Evolutionary conservation across 2,329 filamentous ascomycete genomes (phyloP).

Genomic region (Eutypella sp.): DNA sequence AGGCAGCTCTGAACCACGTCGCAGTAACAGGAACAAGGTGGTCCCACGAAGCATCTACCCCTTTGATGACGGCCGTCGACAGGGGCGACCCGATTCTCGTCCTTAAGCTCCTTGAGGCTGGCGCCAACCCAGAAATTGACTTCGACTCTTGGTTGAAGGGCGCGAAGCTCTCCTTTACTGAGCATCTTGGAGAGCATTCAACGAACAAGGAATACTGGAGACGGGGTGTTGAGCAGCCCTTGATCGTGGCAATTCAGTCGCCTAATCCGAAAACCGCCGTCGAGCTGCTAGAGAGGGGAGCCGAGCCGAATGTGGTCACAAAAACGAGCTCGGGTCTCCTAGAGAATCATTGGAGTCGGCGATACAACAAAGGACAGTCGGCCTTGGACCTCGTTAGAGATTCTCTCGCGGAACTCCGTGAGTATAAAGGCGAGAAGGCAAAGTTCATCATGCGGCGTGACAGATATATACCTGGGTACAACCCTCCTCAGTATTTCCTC

Average conservation of each 20-base stretch:
- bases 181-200: slow-evolving; percentile 34
- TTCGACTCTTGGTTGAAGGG: slow-evolving; percentile 62
- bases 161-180: slow-evolving; percentile 39
- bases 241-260: slow-evolving; percentile 57
- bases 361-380: slow-evolving; percentile 36
- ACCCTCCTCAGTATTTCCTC: too few relatives aligned
- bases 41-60: slow-evolving; percentile 34
- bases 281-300: slow-evolving; percentile 58
- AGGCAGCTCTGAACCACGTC: slow-evolving; percentile 63
- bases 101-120: slow-evolving; percentile 57
- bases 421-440: slow-evolving; percentile 34
- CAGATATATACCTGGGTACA: slow-evolving; percentile 6
- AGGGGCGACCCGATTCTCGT: slow-evolving; percentile 48
- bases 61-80: slow-evolving; percentile 56
- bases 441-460: slow-evolving; percentile 9
- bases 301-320: slow-evolving; percentile 59
- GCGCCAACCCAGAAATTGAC: slow-evolving; percentile 54
- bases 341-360: slow-evolving; percentile 24
- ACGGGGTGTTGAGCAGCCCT: slow-evolving; percentile 52
- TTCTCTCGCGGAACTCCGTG: slow-evolving; percentile 45
- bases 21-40: slow-evolving; percentile 34
- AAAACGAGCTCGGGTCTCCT: slow-evolving; percentile 31
- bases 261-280: slow-evolving; percentile 43
- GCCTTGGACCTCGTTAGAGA: slow-evolving; percentile 57
- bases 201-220: slow-evolving; percentile 44